Conservation (phyloP, 306 rosid species). For the Oemleria cerasiformis region DNA sequence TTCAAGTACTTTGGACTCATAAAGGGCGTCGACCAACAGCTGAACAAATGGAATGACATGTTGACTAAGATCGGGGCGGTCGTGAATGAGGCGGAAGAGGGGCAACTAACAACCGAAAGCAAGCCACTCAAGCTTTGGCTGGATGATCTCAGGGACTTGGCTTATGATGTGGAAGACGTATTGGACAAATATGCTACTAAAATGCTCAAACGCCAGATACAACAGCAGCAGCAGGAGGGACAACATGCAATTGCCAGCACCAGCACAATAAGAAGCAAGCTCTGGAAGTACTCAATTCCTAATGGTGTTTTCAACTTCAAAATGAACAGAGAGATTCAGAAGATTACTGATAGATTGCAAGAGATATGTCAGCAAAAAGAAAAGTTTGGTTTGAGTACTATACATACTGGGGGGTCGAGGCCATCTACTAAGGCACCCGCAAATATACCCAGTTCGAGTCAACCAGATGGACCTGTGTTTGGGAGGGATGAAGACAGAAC, state of each 20-base stretch:
- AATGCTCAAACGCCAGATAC: background rate
- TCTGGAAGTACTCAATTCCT: background rate
- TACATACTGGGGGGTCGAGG: background rate
- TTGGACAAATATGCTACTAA: slow-evolving; percentile 23
- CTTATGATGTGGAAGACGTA: slow-evolving; percentile 22
- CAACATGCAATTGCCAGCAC: no score
- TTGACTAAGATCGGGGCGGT: background rate
- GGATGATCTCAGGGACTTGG: slow-evolving; percentile 25
- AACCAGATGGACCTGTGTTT: slow-evolving; percentile 6
- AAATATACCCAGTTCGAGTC: background rate
- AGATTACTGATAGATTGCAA: background rate
- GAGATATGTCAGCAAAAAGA: background rate
- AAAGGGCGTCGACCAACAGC: background rate
- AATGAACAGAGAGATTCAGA: background rate
- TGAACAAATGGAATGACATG: slow-evolving; percentile 1
- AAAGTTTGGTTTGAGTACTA: background rate
- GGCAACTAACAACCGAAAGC: background rate
- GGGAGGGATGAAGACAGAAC: slow-evolving; percentile 26
- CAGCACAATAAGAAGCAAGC: background rate
- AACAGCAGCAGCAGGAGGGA: background rate
- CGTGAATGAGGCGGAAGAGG: background rate
- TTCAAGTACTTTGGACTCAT: background rate
- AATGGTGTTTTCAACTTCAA: background rate
- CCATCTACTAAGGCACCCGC: background rate
- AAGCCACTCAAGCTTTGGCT: slow-evolving; percentile 11